Percentiles rank a stretch among this genome's conserved stretches.
phyloP scores from a whole-genome alignment of 441 rosid genomes.

The Hura crepitans region DNA sequence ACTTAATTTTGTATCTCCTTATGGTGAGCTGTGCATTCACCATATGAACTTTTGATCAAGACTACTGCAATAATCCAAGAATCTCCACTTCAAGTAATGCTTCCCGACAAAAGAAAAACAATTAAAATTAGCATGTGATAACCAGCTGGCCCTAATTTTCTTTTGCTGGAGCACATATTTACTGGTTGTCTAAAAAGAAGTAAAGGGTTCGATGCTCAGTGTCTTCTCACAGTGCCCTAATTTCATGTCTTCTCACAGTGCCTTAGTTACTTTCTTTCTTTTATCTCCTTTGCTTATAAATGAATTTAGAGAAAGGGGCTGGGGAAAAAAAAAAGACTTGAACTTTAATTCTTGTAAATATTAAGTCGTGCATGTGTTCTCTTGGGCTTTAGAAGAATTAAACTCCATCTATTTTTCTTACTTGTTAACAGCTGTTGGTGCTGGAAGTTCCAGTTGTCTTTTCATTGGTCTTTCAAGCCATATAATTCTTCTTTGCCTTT shows the following conservation, averaged over 20 bases:
- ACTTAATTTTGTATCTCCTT: background rate
- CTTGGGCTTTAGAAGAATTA: background rate
- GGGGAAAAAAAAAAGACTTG: background rate
- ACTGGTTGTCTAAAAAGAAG: background rate
- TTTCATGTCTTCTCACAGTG: background rate
- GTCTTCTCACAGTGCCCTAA: background rate
- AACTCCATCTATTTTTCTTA: background rate
- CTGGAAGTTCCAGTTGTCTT: too few species aligned
- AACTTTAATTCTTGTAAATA: background rate
- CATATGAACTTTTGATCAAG: background rate
- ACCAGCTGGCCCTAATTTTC: background rate
- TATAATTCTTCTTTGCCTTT: background rate
- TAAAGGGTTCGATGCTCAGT: background rate
- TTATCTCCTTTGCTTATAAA: background rate
- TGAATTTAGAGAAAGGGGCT: background rate
- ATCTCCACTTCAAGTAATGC: background rate
- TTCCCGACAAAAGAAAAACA: background rate
- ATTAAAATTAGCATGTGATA: background rate
- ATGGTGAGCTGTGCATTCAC: conserved; percentile 1
- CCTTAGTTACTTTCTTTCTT: too few species aligned
- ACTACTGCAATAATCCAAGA: background rate
- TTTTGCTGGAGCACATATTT: background rate
- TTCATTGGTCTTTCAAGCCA: too few species aligned
- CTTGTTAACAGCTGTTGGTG: too few species aligned
- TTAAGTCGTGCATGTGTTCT: background rate